phyloP scores from a whole-genome alignment of 306 rosid species.

The Cicer bijugum region DNA sequence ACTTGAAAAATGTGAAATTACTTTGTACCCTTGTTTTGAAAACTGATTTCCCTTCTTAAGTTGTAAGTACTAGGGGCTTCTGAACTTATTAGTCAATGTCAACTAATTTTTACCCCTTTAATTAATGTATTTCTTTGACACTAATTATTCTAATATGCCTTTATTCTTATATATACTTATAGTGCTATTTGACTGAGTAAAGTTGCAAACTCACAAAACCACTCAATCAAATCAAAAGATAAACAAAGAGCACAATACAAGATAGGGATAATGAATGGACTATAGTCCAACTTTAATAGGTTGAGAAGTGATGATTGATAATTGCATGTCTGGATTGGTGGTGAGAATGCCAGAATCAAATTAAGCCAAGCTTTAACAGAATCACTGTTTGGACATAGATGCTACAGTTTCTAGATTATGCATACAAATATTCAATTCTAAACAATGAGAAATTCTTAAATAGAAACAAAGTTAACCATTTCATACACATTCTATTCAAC shows the following conservation, averaged over 20 bases:
- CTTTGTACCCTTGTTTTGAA: constrained; percentile 53
- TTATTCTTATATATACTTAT: background rate
- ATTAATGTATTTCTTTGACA: constrained; percentile 14
- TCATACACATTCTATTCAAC: background rate
- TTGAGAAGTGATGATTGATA: constrained; percentile 6
- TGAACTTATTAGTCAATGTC: constrained; percentile 49
- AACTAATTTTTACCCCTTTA: constrained; percentile 54
- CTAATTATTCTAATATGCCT: background rate
- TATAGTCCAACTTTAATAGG: constrained; percentile 26
- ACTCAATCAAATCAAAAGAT: background rate
- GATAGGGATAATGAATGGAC: constrained; percentile 15
- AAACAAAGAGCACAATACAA: constrained; percentile 22
- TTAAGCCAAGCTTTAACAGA: too few species aligned
- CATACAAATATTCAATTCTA: too few species aligned
- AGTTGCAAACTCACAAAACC: constrained; percentile 16
- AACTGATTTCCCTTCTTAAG: constrained; percentile 50
- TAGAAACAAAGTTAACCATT: constrained; percentile 3
- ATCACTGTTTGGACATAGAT: too few species aligned
- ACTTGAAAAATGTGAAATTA: constrained; percentile 60
- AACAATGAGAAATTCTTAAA: background rate
- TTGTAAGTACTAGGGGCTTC: constrained; percentile 61
- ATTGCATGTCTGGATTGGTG: too few species aligned
- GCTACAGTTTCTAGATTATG: too few species aligned
- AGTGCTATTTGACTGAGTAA: constrained; percentile 30
- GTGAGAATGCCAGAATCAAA: too few species aligned